phyloP scores from a whole-genome alignment of 1,139 yeast species.

The Sugiyamaella novakii region DNA sequence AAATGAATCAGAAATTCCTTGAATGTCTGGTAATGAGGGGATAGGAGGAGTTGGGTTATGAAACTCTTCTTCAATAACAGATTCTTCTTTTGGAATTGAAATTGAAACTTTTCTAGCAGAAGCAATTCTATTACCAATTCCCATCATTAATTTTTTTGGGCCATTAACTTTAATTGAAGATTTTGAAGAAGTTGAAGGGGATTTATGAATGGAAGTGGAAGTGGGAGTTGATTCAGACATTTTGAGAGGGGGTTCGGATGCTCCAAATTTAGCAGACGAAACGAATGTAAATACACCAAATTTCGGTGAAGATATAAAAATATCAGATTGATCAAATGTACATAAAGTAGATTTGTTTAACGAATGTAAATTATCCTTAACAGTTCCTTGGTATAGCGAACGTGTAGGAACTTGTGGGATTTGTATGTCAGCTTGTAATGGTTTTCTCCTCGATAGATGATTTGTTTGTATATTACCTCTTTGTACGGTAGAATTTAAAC shows the following conservation, averaged over 20 bases:
- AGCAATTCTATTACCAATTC: slow-evolving; percentile 20
- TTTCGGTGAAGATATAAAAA: too few species aligned
- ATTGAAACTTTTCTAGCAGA: slow-evolving; percentile 13
- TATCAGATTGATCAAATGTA: too few species aligned
- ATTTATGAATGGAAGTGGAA: not conserved
- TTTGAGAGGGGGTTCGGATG: too few species aligned
- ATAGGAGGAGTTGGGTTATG: slow-evolving; percentile 7
- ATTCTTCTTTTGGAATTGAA: not conserved
- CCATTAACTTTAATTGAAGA: slow-evolving; percentile 12
- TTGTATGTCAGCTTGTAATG: not conserved
- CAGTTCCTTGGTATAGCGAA: too few species aligned
- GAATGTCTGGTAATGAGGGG: slow-evolving; percentile 16
- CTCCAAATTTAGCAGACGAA: not conserved
- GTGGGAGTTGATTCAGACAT: not conserved
- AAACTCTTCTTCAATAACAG: not conserved
- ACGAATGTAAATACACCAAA: too few species aligned
- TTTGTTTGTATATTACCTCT: too few species aligned
- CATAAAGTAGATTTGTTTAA: too few species aligned
- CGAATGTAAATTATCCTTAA: too few species aligned
- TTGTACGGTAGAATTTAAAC: too few species aligned
- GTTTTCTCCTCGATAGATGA: not conserved
- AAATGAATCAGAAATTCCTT: not conserved
- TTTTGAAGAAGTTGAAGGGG: not conserved
- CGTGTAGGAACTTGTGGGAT: too few species aligned
- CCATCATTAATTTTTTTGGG: slow-evolving; percentile 22